Evolutionary conservation across 495 filamentous ascomycete species (phyloP), one percentile per base, ranked within the genome.

Genomic region (Neurospora tetrasperma): DNA sequence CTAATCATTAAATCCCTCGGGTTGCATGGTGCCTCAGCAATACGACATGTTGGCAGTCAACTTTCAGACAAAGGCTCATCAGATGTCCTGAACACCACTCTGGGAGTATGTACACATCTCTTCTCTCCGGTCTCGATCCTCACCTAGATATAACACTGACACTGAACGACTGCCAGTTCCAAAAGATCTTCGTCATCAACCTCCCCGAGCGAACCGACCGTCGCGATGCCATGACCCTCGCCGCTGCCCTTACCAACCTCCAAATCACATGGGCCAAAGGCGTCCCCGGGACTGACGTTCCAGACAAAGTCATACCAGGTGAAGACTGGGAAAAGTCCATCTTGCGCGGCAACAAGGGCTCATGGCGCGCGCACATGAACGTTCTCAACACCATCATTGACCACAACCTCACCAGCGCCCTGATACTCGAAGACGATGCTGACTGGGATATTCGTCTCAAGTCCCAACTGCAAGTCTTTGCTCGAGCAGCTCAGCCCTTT

Each of bases 181-280:
- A 87, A 66, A 84, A 88, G 71, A 82, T 91, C 39, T 87, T 89
- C 74, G 88, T 89, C 66, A 86, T 92, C 69, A 89, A 88, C 68
- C 80, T 92, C 40, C 86, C 87, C 5, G 82, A 84, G 27, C 84
- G 90, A 23, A 85, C 86, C 9, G 90, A 92, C 74, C 88, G 89
- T 40, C 86, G 88, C 31, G 89, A 92, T 83, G 87, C 84, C 11
- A 82, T 91, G 70, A 79, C 81, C 3, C 78, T 90, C 3, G 83
- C 86, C 2, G 85, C 89, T 5, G 85, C 84, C 1, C 75, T 88
- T 2, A 85, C 81, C 12, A 84, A 84, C 12, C 79, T 92, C 27
- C 81, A 82, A 6, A 78, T 90, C 3, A 86, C 87, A 1, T 89
- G 86, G 78, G 78, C 90, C 16, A 81, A 87, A 46, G 90, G 88